phyloP scores from a whole-genome alignment of 306 rosid species.

The Erythrophleum fordii region DNA sequence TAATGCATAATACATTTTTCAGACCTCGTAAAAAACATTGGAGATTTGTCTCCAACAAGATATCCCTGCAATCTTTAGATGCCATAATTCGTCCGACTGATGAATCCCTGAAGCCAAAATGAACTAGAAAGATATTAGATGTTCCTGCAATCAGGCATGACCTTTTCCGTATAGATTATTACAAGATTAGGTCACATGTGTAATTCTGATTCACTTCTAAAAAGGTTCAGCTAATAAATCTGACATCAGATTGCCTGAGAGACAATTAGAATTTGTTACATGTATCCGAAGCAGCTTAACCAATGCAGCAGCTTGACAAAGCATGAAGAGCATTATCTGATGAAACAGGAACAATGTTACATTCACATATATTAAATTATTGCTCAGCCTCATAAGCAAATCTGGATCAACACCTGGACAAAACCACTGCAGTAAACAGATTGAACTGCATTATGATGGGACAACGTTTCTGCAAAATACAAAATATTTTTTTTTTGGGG shows the following conservation, averaged over 20 bases:
- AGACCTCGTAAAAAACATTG: constrained; percentile 21
- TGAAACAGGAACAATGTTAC: constrained; percentile 23
- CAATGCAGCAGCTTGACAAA: constrained; percentile 17
- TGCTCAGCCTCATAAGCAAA: constrained; percentile 12
- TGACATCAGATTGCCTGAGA: constrained; percentile 30
- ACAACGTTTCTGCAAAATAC: constrained; percentile 40
- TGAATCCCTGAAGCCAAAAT: constrained; percentile 37
- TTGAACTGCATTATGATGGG: constrained; percentile 39
- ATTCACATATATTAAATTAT: constrained; percentile 3
- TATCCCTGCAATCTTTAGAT: constrained; percentile 28
- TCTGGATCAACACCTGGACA: constrained; percentile 31
- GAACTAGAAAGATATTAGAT: constrained; percentile 27
- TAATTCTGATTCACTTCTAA: constrained; percentile 1
- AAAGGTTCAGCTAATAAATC: not conserved
- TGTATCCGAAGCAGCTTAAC: not conserved
- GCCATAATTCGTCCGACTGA: constrained; percentile 23
- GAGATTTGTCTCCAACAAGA: constrained; percentile 31
- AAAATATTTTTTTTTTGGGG: constrained; percentile 27
- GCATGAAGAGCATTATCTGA: constrained; percentile 23
- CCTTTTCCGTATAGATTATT: not conserved
- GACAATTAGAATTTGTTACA: constrained; percentile 18
- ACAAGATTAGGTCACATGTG: not conserved
- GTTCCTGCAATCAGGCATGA: constrained; percentile 5
- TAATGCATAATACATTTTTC: not conserved
- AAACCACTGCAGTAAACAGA: constrained; percentile 38